Evolutionary conservation across 352 stramenopile genomes (phyloP).

Genomic region (Phytophthora pini): DNA sequence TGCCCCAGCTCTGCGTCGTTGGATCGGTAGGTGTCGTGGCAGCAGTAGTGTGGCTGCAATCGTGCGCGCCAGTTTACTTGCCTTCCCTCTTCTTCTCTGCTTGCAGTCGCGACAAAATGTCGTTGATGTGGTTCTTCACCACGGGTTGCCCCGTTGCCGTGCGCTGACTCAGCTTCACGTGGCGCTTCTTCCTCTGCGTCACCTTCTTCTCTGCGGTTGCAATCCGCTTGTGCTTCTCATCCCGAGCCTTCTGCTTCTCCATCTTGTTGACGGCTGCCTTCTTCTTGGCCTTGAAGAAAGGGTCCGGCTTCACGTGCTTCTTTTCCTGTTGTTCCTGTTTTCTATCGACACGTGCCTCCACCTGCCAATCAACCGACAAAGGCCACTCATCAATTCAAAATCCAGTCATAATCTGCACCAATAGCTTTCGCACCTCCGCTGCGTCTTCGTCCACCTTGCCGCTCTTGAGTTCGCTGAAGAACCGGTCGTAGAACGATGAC

Average conservation of each 20-base stretch:
- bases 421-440: constrained; percentile 17
- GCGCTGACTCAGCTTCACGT: constrained; percentile 86
- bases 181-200: constrained; percentile 85
- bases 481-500: constrained; percentile 82
- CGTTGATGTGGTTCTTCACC: constrained; percentile 88
- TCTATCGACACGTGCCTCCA: constrained; percentile 32
- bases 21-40: background rate
- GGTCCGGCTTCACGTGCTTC: constrained; percentile 63
- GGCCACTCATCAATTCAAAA: constrained; percentile 5
- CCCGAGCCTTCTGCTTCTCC: constrained; percentile 50
- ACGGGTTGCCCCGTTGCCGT: constrained; percentile 81
- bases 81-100: constrained; percentile 50
- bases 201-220: constrained; percentile 75
- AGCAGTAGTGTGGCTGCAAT: constrained; percentile 3
- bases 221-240: constrained; percentile 62
- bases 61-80: constrained; percentile 23
- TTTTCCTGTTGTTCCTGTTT: constrained; percentile 24
- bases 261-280: constrained; percentile 63
- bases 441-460: constrained; percentile 38
- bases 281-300: constrained; percentile 88
- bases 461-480: constrained; percentile 71
- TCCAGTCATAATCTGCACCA: no score
- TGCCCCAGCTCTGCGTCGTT: constrained; percentile 6
- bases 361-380: constrained; percentile 16
- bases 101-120: constrained; percentile 80